These are phyloP conservation scores for Colletotrichum caudatum DNA, from an alignment of 2,329 filamentous ascomycete species.

Conservation along the genomic window DNA sequence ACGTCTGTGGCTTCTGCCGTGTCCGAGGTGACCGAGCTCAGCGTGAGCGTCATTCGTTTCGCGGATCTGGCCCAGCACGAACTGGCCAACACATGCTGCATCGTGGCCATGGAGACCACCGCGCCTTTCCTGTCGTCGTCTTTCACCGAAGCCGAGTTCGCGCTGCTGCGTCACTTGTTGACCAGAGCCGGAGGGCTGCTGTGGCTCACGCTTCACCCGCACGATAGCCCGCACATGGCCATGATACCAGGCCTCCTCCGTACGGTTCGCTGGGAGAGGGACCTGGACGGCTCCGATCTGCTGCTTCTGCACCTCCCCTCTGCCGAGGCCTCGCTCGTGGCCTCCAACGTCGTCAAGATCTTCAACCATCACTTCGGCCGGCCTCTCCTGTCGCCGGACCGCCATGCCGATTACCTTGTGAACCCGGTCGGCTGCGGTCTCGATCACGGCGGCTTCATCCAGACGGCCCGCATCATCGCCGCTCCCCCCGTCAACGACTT, in stretches of 20 bases:
- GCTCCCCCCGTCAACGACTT: constrained; percentile 23
- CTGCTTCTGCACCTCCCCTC: constrained; percentile 19
- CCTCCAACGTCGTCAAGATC: background rate
- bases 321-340: background rate
- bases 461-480: constrained; percentile 23
- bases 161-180: background rate
- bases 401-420: constrained; percentile 1
- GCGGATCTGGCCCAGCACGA: background rate
- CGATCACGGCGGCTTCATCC: background rate
- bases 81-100: background rate
- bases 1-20: background rate
- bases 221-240: constrained; percentile 18
- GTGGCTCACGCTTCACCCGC: background rate
- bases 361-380: background rate
- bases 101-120: background rate
- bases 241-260: constrained; percentile 19
- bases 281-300: constrained; percentile 23
- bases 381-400: background rate
- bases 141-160: background rate
- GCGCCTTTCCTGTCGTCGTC: background rate
- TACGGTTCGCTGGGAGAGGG: constrained; percentile 28
- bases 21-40: background rate
- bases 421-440: background rate
- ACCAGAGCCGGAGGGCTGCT: background rate
- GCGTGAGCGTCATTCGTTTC: background rate